Evolutionary conservation across 805 yeast genomes (phyloP).

Genomic region (Saturnispora serradocipensis): DNA sequence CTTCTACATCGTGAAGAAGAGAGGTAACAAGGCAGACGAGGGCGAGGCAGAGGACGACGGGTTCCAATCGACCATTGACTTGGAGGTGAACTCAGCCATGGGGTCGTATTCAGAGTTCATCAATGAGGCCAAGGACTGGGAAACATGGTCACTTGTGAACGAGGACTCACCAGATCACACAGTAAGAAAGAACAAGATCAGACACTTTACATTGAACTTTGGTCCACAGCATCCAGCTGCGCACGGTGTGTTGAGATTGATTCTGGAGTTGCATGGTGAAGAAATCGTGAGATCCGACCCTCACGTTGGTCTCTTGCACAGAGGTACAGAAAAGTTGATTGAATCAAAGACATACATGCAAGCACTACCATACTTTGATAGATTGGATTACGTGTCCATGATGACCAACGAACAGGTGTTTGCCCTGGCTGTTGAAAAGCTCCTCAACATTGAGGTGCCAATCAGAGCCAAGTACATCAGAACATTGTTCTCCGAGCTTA

Average conservation of each 20-base stretch:
- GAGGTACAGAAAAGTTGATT: constrained; percentile 85
- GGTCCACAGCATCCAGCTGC: constrained; percentile 97
- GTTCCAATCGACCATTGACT: constrained; percentile 18
- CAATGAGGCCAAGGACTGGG: constrained; percentile 27
- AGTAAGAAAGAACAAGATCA: constrained; percentile 42
- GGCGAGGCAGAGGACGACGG: constrained; percentile 18
- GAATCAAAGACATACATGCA: constrained; percentile 81
- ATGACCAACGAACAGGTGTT: constrained; percentile 88
- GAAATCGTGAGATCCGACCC: constrained; percentile 84
- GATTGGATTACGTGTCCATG: constrained; percentile 78
- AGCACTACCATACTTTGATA: constrained; percentile 82
- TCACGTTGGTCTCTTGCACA: constrained; percentile 77
- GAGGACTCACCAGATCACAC: constrained; percentile 31
- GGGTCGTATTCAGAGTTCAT: constrained; percentile 31
- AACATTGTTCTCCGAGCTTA: constrained; percentile 79
- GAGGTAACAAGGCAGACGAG: constrained; percentile 24
- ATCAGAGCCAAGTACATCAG: constrained; percentile 77
- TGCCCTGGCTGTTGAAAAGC: constrained; percentile 74
- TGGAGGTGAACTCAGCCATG: constrained; percentile 33
- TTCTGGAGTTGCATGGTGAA: constrained; percentile 81
- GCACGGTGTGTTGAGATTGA: constrained; percentile 82
- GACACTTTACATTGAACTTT: constrained; percentile 84
- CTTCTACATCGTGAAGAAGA: constrained; percentile 23
- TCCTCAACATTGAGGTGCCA: constrained; percentile 78
- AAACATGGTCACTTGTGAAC: constrained; percentile 28